Base-by-base conservation (phyloP, 805 yeast genomes). In the Hanseniaspora lindneri region DNA sequence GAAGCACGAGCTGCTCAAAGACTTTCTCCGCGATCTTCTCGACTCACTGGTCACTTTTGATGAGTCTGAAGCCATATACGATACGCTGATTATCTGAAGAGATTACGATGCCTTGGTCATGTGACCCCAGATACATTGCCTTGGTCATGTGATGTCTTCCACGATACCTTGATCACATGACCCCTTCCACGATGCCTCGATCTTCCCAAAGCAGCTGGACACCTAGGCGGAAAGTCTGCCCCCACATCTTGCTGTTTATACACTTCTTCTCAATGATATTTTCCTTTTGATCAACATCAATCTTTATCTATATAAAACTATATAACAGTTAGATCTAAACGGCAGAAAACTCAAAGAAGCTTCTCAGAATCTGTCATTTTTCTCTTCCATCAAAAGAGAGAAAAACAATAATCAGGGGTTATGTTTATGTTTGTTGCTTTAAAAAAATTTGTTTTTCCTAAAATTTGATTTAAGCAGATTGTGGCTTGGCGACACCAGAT, bases 401-500 rank as follows among this genome's bases (percentile, higher is more conserved):
- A 36, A 36, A 36, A 36, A 23, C 20, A 36, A 36, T 13, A 21
- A 36, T 36, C 28, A 36, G 40, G 16, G 40, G 40, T 41, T 29
- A 9, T 41, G 8, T 42, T 33, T 32, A 9, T 25, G 9, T 41
- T 9, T 42, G 6, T 14, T 34, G 47, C 43, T 48, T 44, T 43
- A 33, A 28, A 28, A 32, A 8, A 36, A 33, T 33, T 10, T 33
- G 20, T 33, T 19, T 16, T 17, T 33, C 37, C 37, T 56, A 49
- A 33, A 10, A 33, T 17, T 54, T 58, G 57, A 64, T 64, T 72
- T 77, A 76, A 66, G 77, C 80, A 60, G 80, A 67, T 70, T 73
- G 73, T 64, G 82, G 73, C 73, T 75, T 71, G 62, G 80, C 78
- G 61, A 72, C 76, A 71, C 87, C 85, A 65, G 95, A 70, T 74